A percentile compares a stretch with the other conserved stretches of the same genome.
Conservation (phyloP, 257 asterid genomes). For the Anisodus acutangulus region DNA sequence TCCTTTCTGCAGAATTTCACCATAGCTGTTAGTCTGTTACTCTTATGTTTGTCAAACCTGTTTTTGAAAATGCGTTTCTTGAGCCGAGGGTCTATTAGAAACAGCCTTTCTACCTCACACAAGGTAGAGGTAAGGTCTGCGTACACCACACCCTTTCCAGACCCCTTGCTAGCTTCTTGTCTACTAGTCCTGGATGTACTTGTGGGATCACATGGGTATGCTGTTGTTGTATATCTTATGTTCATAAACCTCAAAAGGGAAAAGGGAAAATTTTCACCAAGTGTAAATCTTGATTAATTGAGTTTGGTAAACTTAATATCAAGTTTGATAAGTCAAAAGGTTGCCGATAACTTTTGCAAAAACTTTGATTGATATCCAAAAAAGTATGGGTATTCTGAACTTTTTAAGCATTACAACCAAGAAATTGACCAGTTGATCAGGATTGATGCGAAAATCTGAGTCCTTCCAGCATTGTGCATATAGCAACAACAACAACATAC, state of each 20-base stretch:
- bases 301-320: background rate
- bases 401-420: conserved; percentile 22
- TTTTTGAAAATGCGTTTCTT: too few relatives aligned
- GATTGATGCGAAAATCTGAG: background rate
- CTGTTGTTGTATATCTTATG: background rate
- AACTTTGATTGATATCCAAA: conserved; percentile 9
- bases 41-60: too few relatives aligned
- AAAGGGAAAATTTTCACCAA: background rate
- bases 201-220: too few relatives aligned
- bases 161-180: too few relatives aligned
- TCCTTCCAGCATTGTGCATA: conserved; percentile 10
- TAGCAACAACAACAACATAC: too few relatives aligned
- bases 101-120: too few relatives aligned
- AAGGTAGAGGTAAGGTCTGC: too few relatives aligned
- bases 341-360: background rate
- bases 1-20: too few relatives aligned
- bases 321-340: background rate
- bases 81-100: too few relatives aligned
- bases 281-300: background rate
- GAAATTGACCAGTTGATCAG: background rate
- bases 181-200: too few relatives aligned
- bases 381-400: conserved; percentile 9
- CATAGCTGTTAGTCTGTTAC: too few relatives aligned
- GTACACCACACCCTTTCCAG: too few relatives aligned
- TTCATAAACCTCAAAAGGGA: background rate